Evolutionary conservation across 2,329 filamentous ascomycete genomes (phyloP).

Genomic region (Aspergillus sp.): DNA sequence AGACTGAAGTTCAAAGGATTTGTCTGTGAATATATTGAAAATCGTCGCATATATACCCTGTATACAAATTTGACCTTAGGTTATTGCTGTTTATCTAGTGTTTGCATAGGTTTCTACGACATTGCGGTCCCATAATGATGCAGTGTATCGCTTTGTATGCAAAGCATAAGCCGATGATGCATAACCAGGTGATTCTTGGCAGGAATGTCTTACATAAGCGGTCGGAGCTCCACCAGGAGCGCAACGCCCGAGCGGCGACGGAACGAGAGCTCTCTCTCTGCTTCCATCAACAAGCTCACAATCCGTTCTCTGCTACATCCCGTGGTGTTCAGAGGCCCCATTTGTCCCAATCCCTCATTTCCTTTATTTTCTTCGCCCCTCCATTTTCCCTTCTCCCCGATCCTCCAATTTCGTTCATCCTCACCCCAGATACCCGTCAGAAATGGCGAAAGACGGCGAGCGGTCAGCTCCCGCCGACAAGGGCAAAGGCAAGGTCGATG

Average conservation of each 20-base stretch:
- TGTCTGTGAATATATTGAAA: not conserved
- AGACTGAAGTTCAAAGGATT: conserved; percentile 18
- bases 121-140: no score
- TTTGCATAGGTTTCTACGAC: no score
- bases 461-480: conserved; percentile 82
- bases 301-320: conserved; percentile 18
- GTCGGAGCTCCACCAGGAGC: conserved; percentile 24
- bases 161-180: not conserved
- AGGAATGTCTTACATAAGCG: conserved; percentile 21
- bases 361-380: conserved; percentile 6
- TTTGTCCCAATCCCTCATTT: conserved; percentile 15
- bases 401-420: conserved; percentile 13
- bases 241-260: conserved; percentile 23
- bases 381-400: conserved; percentile 4
- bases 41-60: not conserved
- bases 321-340: conserved; percentile 13
- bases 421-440: conserved; percentile 32
- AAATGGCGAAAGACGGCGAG: conserved; percentile 93
- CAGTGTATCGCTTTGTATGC: not conserved
- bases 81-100: no score
- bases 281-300: conserved; percentile 26
- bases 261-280: conserved; percentile 21
- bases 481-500: conserved; percentile 88
- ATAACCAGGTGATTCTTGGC: conserved; percentile 12
- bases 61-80: not conserved